Evolutionary conservation across 1,139 yeast species (phyloP).

Genomic region (Taphrina pruni): DNA sequence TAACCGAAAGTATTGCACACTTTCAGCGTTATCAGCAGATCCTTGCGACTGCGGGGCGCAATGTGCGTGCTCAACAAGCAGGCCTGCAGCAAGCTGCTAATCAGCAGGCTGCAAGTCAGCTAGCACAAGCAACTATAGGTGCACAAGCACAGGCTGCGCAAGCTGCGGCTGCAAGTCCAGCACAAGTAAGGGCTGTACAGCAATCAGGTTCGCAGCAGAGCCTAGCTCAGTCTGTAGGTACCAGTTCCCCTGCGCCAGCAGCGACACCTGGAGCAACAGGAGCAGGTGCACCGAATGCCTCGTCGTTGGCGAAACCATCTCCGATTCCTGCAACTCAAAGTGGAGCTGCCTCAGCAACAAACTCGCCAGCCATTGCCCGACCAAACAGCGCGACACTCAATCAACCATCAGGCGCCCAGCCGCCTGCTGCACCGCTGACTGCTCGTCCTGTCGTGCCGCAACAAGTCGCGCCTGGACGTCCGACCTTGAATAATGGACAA

Average conservation of each 20-base stretch:
- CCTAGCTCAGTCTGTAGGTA: not conserved
- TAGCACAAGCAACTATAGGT: not conserved
- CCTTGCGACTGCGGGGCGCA: slow-evolving; percentile 25
- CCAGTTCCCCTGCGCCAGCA: slow-evolving; percentile 11
- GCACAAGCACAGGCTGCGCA: slow-evolving; percentile 7
- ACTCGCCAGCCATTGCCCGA: slow-evolving; percentile 36
- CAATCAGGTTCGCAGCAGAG: not conserved
- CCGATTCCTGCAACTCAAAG: slow-evolving; percentile 72
- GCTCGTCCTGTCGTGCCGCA: slow-evolving; percentile 43
- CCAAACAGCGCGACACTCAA: slow-evolving; percentile 40
- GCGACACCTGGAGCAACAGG: not conserved
- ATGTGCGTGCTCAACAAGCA: slow-evolving; percentile 37
- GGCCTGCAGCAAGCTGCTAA: slow-evolving; percentile 10
- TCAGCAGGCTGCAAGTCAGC: slow-evolving; percentile 14
- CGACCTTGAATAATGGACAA: slow-evolving; percentile 41
- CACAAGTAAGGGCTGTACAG: slow-evolving; percentile 3
- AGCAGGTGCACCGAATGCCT: slow-evolving; percentile 26
- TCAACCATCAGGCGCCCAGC: slow-evolving; percentile 31
- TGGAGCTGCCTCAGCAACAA: slow-evolving; percentile 55
- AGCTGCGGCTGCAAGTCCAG: slow-evolving; percentile 20
- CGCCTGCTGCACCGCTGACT: slow-evolving; percentile 18
- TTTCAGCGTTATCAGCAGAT: slow-evolving; percentile 41
- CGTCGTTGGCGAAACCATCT: slow-evolving; percentile 47
- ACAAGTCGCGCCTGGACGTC: slow-evolving; percentile 42
- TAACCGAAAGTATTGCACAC: slow-evolving; percentile 40